Base-by-base conservation (phyloP, 257 asterid species). In the Paulownia fortunei region DNA sequence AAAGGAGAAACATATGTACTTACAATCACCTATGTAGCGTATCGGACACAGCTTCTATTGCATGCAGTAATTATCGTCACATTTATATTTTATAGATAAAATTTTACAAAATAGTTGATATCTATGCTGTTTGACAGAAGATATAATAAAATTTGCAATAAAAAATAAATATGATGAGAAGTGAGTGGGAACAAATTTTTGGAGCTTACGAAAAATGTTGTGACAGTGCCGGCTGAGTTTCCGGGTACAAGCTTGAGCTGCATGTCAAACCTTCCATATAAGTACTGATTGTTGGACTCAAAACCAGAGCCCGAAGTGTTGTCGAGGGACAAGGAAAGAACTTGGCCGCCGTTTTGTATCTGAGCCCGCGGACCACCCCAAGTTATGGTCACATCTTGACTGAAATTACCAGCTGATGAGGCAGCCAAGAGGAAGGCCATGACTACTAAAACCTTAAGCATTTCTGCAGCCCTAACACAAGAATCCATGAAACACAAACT, bases 171-270 rank as follows among this genome's bases (percentile, higher is more conserved):
- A n/a, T n/a, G n/a, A n/a, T n/a, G n/a, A n/a, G n/a, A n/a, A n/a
- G n/a, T n/a, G n/a, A n/a, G n/a, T n/a, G n/a, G n/a, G n/a, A n/a
- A n/a, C n/a, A n/a, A n/a, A 61, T 16, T 1, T 30, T 1, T 13
- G 2, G 36, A 8, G 15, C 90, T 82, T 77, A 90, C 96, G 23
- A 65, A 92, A 52, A 90, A 90, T 0, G 97, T 89, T 0, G 97
- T 83, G 63, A 92, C 97, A 0, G 95, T 84, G 81, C 97, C 97
- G 16, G 95, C 97, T 0, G 97, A 92, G 76, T 92, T 82, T 1
- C 80, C 79, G 1, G 93, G 88, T 0, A 92, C 70, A 47, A 92
- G 92, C 79, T 90, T 92, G 74, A 92, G 76, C 78, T 92, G 88
- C 84, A 89, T 34, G 39, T 92, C 97, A 2, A 92, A 82, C 70